Percentiles rank a stretch among this genome's conserved stretches.
Conservation (phyloP, 1,284 basidiomycete species). For the Ceratobasidium papillatum region DNA sequence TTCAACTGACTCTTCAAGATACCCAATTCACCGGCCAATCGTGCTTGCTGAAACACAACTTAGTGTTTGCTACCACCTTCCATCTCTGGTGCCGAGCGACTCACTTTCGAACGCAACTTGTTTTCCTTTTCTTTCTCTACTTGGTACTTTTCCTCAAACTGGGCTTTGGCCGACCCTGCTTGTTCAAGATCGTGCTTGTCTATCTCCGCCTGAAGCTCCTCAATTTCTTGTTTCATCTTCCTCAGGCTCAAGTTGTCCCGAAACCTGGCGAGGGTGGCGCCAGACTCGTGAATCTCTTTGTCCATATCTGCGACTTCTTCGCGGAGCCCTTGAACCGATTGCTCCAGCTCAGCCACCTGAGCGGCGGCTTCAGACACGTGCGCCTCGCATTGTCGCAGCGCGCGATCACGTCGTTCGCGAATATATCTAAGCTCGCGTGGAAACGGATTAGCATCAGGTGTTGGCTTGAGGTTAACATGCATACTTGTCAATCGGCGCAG, state of each 20-base stretch:
- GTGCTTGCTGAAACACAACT: constrained; percentile 70
- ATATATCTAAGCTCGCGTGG: constrained; percentile 69
- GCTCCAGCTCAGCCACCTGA: constrained; percentile 65
- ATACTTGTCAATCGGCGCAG: constrained; percentile 71
- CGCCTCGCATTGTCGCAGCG: constrained; percentile 69
- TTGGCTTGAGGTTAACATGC: constrained; percentile 45
- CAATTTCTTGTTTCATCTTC: constrained; percentile 72
- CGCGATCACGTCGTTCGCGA: constrained; percentile 69
- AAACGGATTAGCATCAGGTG: constrained; percentile 6
- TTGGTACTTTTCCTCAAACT: constrained; percentile 85
- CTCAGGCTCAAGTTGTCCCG: constrained; percentile 87
- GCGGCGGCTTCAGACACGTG: constrained; percentile 68
- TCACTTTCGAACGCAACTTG: constrained; percentile 73
- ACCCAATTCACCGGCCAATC: constrained; percentile 82
- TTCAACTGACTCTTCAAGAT: constrained; percentile 77
- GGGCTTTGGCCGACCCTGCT: constrained; percentile 79
- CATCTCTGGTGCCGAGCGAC: constrained; percentile 23
- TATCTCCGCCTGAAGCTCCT: constrained; percentile 75
- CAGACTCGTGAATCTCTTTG: constrained; percentile 77
- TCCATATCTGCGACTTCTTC: constrained; percentile 65
- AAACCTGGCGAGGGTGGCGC: constrained; percentile 75
- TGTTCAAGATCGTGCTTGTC: constrained; percentile 80
- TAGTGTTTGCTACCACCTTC: constrained; percentile 23
- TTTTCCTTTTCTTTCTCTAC: constrained; percentile 76
- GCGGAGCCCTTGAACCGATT: constrained; percentile 64